These are phyloP conservation scores for Aspergillus unguis DNA, from an alignment of 2,329 filamentous ascomycete genomes.

Conservation along the genomic window DNA sequence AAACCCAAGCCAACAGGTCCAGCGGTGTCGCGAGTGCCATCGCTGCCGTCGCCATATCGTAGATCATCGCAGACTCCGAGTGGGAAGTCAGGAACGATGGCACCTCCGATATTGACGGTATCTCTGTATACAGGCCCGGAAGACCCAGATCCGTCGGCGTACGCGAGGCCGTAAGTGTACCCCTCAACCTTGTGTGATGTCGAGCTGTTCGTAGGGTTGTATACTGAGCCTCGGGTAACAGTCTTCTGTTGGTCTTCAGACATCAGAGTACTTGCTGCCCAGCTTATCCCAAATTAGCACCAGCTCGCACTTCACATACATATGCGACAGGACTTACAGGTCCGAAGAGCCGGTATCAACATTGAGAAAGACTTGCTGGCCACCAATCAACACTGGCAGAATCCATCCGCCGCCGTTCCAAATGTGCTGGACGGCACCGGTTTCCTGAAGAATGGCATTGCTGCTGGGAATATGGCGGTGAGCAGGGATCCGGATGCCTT, in stretches of 20 bases:
- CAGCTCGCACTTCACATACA: background rate
- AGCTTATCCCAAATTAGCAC: background rate
- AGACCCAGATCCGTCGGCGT: slow-evolving; percentile 11
- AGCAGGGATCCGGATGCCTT: slow-evolving; percentile 1
- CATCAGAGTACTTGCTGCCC: slow-evolving; percentile 9
- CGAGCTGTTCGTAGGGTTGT: slow-evolving; percentile 9
- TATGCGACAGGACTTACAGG: background rate
- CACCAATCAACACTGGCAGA: slow-evolving; percentile 8
- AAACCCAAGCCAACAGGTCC: slow-evolving; percentile 10
- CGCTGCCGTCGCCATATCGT: slow-evolving; percentile 2
- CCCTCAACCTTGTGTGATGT: background rate
- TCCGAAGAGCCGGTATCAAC: slow-evolving; percentile 12
- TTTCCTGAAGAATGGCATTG: slow-evolving; percentile 1
- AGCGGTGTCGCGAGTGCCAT: slow-evolving; percentile 10
- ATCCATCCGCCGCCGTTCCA: slow-evolving; percentile 11
- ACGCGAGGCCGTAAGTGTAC: slow-evolving; percentile 1
- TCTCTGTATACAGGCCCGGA: slow-evolving; percentile 9
- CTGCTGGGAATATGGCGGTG: slow-evolving; percentile 5
- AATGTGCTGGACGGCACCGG: slow-evolving; percentile 8
- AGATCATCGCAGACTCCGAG: slow-evolving; percentile 9
- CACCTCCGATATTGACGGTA: slow-evolving; percentile 12
- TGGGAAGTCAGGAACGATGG: slow-evolving; percentile 11
- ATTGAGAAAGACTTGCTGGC: slow-evolving; percentile 10
- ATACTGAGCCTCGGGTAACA: slow-evolving; percentile 7
- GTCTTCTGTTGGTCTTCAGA: slow-evolving; percentile 9